Evolutionary conservation across 441 rosid species (phyloP).

Genomic region (Bocquillonia castaneifolia): DNA sequence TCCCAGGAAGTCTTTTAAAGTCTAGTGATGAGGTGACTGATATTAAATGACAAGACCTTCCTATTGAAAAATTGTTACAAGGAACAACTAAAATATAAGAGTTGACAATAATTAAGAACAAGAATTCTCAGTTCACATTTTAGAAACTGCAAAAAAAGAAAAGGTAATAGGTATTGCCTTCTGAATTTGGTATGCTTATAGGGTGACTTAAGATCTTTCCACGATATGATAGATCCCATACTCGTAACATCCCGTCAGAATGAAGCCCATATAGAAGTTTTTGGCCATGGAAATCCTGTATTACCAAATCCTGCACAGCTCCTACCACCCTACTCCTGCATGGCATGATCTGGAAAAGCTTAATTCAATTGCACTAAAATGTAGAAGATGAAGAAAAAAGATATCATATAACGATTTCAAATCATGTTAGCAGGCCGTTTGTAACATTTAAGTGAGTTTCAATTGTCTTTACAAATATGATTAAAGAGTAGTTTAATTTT

Average conservation of each 20-base stretch:
- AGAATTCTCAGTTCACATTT: neutral
- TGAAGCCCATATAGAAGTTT: slow-evolving; percentile 59
- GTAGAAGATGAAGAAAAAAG: slow-evolving; percentile 1
- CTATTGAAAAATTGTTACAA: neutral
- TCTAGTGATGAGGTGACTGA: neutral
- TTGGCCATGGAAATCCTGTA: slow-evolving; percentile 47
- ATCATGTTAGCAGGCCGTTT: neutral
- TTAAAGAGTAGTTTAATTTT: neutral
- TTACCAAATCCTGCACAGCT: slow-evolving; percentile 59
- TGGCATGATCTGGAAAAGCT: slow-evolving; percentile 15
- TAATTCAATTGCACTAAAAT: slow-evolving; percentile 1
- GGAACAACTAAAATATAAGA: neutral
- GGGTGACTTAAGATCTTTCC: slow-evolving; percentile 57
- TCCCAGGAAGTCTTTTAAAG: neutral
- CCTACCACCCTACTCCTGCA: slow-evolving; percentile 69
- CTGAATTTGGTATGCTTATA: slow-evolving; percentile 42
- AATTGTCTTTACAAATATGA: neutral
- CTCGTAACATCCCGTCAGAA: slow-evolving; percentile 59
- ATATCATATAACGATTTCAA: slow-evolving; percentile 1
- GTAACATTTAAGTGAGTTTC: neutral
- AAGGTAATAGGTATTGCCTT: slow-evolving; percentile 48
- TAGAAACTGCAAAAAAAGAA: slow-evolving; percentile 3
- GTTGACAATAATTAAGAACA: neutral
- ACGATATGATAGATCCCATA: slow-evolving; percentile 62
- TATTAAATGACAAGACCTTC: neutral